Percentiles rank a stretch among this genome's conserved stretches.
Evolutionary conservation across 106 monocot genomes (phyloP).

Genomic region (Amphibolis antarctica): DNA sequence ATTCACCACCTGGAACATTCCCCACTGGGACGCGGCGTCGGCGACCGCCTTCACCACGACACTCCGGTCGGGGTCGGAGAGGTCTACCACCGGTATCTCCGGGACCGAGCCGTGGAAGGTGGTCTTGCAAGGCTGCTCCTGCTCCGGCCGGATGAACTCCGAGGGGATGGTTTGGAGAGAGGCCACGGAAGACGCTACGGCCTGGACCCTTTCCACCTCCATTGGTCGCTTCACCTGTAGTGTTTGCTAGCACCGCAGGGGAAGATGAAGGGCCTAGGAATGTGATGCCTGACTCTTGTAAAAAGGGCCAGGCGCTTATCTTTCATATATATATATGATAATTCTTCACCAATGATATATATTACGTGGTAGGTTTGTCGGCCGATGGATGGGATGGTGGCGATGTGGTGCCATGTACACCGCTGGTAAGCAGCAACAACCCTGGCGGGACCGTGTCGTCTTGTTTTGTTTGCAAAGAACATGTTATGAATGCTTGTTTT

Average conservation of each 20-base stretch:
- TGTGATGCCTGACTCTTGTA: too few relatives aligned
- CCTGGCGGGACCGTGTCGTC: too few relatives aligned
- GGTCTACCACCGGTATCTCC: constrained; percentile 58
- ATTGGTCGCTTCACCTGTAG: constrained; percentile 12
- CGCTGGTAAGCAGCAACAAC: too few relatives aligned
- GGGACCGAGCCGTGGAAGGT: constrained; percentile 49
- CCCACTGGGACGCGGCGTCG: constrained; percentile 48
- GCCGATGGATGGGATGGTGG: too few relatives aligned
- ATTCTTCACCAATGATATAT: too few relatives aligned
- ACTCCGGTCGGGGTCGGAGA: constrained; percentile 13
- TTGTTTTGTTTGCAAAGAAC: too few relatives aligned
- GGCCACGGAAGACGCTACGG: constrained; percentile 19
- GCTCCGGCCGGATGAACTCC: constrained; percentile 52
- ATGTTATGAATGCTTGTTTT: too few relatives aligned
- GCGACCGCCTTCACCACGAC: constrained; percentile 6
- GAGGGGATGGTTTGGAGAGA: constrained; percentile 29
- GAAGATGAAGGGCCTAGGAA: neutral
- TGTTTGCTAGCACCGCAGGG: neutral
- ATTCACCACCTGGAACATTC: constrained; percentile 78
- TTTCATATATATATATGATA: too few relatives aligned
- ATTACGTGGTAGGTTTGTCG: too few relatives aligned
- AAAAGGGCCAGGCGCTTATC: too few relatives aligned
- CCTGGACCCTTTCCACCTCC: constrained; percentile 47
- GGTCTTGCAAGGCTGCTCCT: constrained; percentile 50
- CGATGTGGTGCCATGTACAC: too few relatives aligned